Evolutionary conservation across 208 protist genomes (phyloP).

Genomic region (Strigomonas culicis): DNA sequence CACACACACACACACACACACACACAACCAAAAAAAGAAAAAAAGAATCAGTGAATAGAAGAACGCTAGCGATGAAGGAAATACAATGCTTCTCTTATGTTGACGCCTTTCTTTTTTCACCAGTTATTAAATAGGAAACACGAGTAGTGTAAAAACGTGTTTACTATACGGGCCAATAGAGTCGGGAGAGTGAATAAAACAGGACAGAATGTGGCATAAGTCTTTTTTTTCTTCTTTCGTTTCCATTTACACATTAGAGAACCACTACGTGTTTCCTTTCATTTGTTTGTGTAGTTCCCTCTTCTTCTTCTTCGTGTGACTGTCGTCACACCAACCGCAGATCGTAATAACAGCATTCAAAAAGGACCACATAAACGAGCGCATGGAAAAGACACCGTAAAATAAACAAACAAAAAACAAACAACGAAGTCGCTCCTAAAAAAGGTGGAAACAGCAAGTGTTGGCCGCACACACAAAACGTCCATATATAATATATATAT

Average conservation of each 20-base stretch:
- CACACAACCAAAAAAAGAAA: slow-evolving; percentile 9
- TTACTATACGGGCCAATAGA: too few species aligned
- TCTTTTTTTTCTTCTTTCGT: background rate
- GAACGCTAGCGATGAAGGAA: background rate
- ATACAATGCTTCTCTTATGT: background rate
- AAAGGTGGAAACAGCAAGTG: background rate
- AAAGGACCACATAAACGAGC: background rate
- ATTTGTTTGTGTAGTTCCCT: background rate
- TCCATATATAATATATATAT: slow-evolving; percentile 4
- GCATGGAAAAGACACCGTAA: background rate
- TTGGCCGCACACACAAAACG: background rate
- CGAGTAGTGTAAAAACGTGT: too few species aligned
- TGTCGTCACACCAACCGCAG: too few species aligned
- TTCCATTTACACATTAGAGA: background rate
- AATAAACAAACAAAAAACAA: slow-evolving; percentile 15
- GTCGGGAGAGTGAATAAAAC: too few species aligned
- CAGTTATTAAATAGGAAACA: too few species aligned
- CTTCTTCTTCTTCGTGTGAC: slow-evolving; percentile 3
- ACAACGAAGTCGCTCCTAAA: background rate
- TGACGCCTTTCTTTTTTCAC: too few species aligned
- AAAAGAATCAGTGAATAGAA: slow-evolving; percentile 8
- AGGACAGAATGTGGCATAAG: too few species aligned
- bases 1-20: slow-evolving; percentile 12
- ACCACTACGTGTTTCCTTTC: background rate
- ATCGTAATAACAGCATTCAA: too few species aligned